Base-by-base conservation (phyloP, 1,139 yeast genomes). In the Kurtzmaniella quercitrusa region DNA sequence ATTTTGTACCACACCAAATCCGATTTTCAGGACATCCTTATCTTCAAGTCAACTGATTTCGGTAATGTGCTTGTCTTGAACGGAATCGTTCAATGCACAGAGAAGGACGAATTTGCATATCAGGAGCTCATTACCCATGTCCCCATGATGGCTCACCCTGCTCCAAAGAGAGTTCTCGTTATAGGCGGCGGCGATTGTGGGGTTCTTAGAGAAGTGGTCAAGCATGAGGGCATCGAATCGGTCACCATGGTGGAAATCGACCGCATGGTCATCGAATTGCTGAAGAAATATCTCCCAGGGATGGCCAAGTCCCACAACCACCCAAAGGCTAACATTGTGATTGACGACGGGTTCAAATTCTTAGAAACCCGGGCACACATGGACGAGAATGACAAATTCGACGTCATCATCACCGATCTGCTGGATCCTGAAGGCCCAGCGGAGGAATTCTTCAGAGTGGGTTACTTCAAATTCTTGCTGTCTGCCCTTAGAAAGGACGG, bases 371-470 rank as follows among this genome's bases (percentile, higher is more conserved):
- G 59, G 24, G 61, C 60, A 43, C 60, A 68, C 56, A 63, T 65
- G 14, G 48, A 52, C 47, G 52, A 51, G 17, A 47, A 46, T 1
- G 62, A 59, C 23, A 75, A 77, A 53, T 91, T 75, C 60, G 98
- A 93, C 63, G 85, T 91, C 41, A 90, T 93, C 53, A 90, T 93
- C 55, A 90, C 97, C 33, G 98, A 93, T 63, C 87, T 96, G 9
- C 86, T 95, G 10, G 98, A 93, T 63, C 98, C 98, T 2, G 98
- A 93, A 58, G 98, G 98, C 1, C 98, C 98, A 9, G 98, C 98
- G 2, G 96, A 84, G 57, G 88, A 89, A 40, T 85, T 93, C 53
- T 93, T 93, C 73, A 91, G 90, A 65, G 76, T 79, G 52, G 81
- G 80, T 48, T 93, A 91, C 69, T 93, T 91, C 65, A 73, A 79